Evolutionary conservation across 2,329 filamentous ascomycete genomes (phyloP), one percentile per base, ranked within the genome.

Genomic region (Fusarium sp.): DNA sequence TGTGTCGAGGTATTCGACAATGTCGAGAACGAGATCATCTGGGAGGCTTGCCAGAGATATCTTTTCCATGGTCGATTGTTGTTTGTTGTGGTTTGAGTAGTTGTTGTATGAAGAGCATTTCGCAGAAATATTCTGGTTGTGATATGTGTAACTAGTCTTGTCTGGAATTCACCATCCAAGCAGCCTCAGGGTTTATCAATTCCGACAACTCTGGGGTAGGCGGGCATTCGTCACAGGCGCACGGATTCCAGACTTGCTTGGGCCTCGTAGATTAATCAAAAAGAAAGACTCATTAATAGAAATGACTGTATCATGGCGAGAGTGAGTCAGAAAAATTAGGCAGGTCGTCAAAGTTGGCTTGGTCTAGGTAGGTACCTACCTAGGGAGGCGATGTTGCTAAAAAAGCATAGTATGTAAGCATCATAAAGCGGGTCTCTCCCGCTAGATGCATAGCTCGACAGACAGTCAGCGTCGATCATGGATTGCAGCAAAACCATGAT

Each of bases 1-100:
- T 10, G 83, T 86, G 64, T 86, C 80, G 47, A 89, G 74, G 65
- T 85, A 77, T 31, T 80, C 78, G 52, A 88, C 68, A 11, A 89
- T 76, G 63, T 86, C 80, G 65, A 86, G 82, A 16, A 88, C 67
- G 57, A 88, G 76, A 62, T 89, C 87, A 70, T 84, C 80, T 6
- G 86, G 85, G 7, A 88, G 81, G 34, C 76, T 77, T 60, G 79
- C 78, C 62, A 88, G 78, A 48, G 71, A 80, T 43, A 75, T 61
- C 13, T 65, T 61, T 52, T 72, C 66, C 71, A 78, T 78, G 34
- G 36, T 73, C 53, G 39, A 37, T 57, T 61, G 52, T 63, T 58
- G 37, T 4, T 5, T 23, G 44, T 48, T 60, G 43, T 34, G 46
- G 15, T 31, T 16, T 62, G 11, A 27, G 41, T 50, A 27, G 41